Evolutionary conservation across 345 rosid genomes (phyloP), one percentile per base, ranked within the genome.

Genomic region (Cardamine resedifolia): DNA sequence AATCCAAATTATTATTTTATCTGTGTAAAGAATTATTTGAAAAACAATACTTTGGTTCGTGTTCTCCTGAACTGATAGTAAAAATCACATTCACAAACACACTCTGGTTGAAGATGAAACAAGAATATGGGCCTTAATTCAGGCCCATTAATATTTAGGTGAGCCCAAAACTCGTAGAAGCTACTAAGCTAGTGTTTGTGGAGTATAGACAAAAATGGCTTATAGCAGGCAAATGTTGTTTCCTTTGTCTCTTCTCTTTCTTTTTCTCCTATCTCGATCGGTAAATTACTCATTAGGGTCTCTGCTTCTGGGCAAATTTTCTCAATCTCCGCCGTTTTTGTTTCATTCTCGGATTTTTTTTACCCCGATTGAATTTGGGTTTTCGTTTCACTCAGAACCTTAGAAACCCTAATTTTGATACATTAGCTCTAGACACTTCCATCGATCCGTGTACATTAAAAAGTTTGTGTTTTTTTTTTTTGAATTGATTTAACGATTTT

Each of bases 341-440:
- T 60, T 41, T 24, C 8, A 66, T 58, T 66, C 72, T 58, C 45
- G 20, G 26, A 6, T 1, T 3, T 41, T 53, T 55, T 10, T 39
- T 36, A 4, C 6, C 48, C 27, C 64, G 65, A 62, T 72, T 53
- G 12, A 51, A 61, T 28, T 64, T 43, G 27, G 27, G 26, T 55
- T 66, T 23, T 66, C 10, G 41, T 39, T 26, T 73, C 18, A n/a
- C 14, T 31, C 11, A 21, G 4, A 72, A 43, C 19, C 57, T 55
- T 51, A 41, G 26, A 75, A 75, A 75, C 78, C 78, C 74, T 75
- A 68, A 34, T 61, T 75, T 75, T 68, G 39, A 50, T 20, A 75
- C 48, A 23, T 50, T 19, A 66, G 73, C 77, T 73, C 1, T 24
- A 33, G 52, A 48, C 50, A 24, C 66, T 44, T 55, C 6, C 43